A percentile compares a stretch with the other conserved stretches of the same genome.
Conservation (phyloP, 1,284 basidiomycete species). For the Blastosporella zonata region DNA sequence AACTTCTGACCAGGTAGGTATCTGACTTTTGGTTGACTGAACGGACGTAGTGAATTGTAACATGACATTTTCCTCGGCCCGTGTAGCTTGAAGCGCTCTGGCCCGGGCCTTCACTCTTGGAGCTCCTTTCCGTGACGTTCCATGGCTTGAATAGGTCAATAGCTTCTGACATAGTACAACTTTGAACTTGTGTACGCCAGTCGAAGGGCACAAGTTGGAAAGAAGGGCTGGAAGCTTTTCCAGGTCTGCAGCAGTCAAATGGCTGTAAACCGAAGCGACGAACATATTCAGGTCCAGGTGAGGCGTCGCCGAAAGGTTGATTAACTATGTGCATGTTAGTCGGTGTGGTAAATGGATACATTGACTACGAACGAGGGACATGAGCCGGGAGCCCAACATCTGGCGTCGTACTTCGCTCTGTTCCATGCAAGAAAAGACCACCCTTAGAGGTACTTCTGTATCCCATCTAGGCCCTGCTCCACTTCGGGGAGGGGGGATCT, state of each 20-base stretch:
- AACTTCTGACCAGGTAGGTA: conserved; percentile 34
- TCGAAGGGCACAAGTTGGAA: conserved; percentile 38
- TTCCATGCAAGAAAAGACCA: conserved; percentile 50
- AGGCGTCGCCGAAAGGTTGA: conserved; percentile 49
- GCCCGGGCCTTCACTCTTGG: conserved; percentile 30
- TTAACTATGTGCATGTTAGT: conserved; percentile 37
- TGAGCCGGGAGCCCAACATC: conserved; percentile 46
- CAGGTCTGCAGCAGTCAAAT: conserved; percentile 37
- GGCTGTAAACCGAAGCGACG: conserved; percentile 43
- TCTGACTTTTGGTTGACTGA: conserved; percentile 25
- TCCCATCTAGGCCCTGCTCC: conserved; percentile 53
- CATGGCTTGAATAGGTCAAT: conserved; percentile 26
- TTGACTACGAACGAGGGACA: conserved; percentile 44
- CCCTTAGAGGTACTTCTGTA: conserved; percentile 50
- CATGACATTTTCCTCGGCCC: conserved; percentile 7
- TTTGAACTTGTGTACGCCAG: conserved; percentile 44
- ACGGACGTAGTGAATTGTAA: conserved; percentile 12
- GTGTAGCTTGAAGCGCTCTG: conserved; percentile 26
- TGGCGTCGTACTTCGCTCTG: conserved; percentile 40
- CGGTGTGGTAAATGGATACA: conserved; percentile 1
- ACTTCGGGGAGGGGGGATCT: conserved; percentile 59
- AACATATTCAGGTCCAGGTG: conserved; percentile 50
- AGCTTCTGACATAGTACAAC: conserved; percentile 46
- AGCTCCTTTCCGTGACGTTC: conserved; percentile 9
- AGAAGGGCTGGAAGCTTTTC: conserved; percentile 38